phyloP scores from a whole-genome alignment of 2,329 filamentous ascomycete genomes.

The Epichloe sylvatica region DNA sequence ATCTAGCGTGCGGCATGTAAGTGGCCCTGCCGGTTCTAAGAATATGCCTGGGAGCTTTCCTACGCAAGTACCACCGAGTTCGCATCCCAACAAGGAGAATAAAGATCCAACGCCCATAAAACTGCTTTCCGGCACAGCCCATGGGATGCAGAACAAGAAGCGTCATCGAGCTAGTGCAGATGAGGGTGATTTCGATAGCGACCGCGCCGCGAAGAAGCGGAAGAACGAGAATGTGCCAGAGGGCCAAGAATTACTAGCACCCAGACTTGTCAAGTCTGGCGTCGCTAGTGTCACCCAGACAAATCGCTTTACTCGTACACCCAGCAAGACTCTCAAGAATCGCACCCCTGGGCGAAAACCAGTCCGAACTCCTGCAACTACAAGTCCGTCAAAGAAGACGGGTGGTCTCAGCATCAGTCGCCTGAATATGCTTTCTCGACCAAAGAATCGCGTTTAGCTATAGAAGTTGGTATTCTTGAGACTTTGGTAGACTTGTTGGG shows the following conservation, averaged over 20 bases:
- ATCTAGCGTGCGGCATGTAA: constrained; percentile 46
- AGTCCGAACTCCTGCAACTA: constrained; percentile 14
- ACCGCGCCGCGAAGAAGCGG: constrained; percentile 45
- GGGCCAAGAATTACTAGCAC: constrained; percentile 38
- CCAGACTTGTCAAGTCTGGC: constrained; percentile 27
- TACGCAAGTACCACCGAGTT: constrained; percentile 14
- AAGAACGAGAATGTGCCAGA: constrained; percentile 35
- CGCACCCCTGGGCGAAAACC: constrained; percentile 8
- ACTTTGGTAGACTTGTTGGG: neutral
- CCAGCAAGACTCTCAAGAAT: constrained; percentile 12
- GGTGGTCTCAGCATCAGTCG: constrained; percentile 41
- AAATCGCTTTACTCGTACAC: constrained; percentile 14
- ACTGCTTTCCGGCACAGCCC: constrained; percentile 35
- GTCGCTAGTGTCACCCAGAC: constrained; percentile 23
- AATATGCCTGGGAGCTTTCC: constrained; percentile 46
- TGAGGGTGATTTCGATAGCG: constrained; percentile 37
- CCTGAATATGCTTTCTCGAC: constrained; percentile 46
- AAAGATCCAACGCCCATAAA: constrained; percentile 24
- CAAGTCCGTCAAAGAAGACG: constrained; percentile 39
- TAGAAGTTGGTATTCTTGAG: neutral
- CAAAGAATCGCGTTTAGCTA: constrained; percentile 38
- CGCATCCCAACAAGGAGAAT: constrained; percentile 42
- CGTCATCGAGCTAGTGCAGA: constrained; percentile 44
- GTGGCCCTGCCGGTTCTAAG: constrained; percentile 32
- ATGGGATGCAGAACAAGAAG: constrained; percentile 54